Evolutionary conservation across 2,329 filamentous ascomycete genomes (phyloP), one percentile per base, ranked within the genome.

Genomic region (Bertia moriformis): DNA sequence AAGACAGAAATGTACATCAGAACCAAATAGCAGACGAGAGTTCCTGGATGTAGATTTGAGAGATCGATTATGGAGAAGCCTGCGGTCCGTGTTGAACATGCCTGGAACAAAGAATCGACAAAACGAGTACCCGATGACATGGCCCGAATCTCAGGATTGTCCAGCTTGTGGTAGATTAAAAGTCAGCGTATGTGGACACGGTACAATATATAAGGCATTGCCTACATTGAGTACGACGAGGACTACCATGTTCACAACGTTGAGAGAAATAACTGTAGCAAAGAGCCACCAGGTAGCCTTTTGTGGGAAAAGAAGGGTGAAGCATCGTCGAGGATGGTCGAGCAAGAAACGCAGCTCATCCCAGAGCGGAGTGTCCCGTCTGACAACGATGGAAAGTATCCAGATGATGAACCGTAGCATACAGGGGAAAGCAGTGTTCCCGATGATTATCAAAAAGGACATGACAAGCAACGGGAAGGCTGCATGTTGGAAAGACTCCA

Each of bases 1-100:
- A 94, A 93, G 43, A 95, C 84, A 41, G 88, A 94, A 44, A 96
- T 94, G 59, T 96, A 96, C 91, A 96, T 96, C 91, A 96, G 96
- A 57, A 96, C 79, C 59, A 96, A 66, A 61, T 95, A 96, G 18
- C 87, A 85, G 13, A 93, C 86, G 50, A 94, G 88, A 42, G 95
- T 85, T 3, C 83, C 91, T 1, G 91, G 88, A 47, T 96, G 88
- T 2, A 98, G 65, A 0, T 71, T 62, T 2, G 82, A 65, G 30
- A 96, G 62, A 53, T 81, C 85, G 48, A 96, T 73, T 19, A 83
- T 83, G 1, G 83, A 70, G 51, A 95, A 94, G 0, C 91, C 89
- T 3, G 91, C 89, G 1, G 91, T 96, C 53, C 91, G 70, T 1
- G 89, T 96, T 4, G 85, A 79, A 0, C 81, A 78, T 1, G 89